Evolutionary conservation across 441 rosid genomes (phyloP).

Genomic region (Biscutella laevigata): DNA sequence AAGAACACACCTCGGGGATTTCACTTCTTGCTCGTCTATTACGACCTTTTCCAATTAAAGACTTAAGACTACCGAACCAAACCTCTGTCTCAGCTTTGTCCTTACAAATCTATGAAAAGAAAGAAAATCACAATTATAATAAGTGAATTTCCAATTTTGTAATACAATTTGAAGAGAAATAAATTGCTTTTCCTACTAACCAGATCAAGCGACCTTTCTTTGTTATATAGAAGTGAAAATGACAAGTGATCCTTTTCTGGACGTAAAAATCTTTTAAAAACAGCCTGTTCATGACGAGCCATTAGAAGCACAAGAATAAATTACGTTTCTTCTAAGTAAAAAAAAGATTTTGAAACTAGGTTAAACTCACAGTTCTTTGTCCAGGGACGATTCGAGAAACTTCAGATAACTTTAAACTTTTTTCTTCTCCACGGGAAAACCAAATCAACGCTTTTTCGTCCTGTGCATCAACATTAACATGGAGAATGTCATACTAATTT

Average conservation of each 20-base stretch:
- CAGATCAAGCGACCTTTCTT: constrained; percentile 89
- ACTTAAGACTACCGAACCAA: constrained; percentile 75
- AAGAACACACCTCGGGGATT: constrained; percentile 52
- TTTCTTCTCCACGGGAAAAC: constrained; percentile 72
- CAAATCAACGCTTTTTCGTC: constrained; percentile 72
- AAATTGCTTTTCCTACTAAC: constrained; percentile 65
- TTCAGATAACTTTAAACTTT: constrained; percentile 41
- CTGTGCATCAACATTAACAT: constrained; percentile 39
- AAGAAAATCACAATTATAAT: too few species aligned
- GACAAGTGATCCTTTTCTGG: constrained; percentile 89
- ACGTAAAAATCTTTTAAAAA: constrained; percentile 76
- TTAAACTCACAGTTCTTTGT: constrained; percentile 78
- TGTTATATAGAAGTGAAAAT: constrained; percentile 75
- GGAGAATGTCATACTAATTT: neutral
- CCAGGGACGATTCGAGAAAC: constrained; percentile 64
- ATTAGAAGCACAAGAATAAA: neutral
- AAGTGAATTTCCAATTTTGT: neutral
- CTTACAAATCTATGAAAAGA: constrained; percentile 95
- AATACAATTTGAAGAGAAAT: neutral
- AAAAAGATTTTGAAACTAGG: neutral
- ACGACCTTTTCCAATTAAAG: constrained; percentile 38
- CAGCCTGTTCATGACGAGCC: constrained; percentile 41
- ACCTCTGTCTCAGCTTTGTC: constrained; percentile 81
- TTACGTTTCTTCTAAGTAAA: neutral
- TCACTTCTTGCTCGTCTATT: constrained; percentile 56